These are phyloP conservation scores for Rhododendron ferrugineum DNA, from an alignment of 148 eudicot genomes.

Conservation along the genomic window DNA sequence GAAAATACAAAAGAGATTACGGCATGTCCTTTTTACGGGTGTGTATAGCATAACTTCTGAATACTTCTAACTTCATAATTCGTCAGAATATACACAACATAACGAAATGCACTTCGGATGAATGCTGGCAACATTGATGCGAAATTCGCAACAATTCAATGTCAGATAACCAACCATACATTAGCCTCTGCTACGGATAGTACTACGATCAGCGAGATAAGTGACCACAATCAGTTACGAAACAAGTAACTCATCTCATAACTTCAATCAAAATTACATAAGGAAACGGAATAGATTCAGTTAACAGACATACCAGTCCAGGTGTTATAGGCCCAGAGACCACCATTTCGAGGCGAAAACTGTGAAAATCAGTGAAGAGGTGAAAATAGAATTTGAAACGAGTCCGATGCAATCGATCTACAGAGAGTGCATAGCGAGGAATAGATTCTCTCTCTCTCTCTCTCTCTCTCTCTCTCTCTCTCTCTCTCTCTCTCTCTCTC, in stretches of 20 bases:
- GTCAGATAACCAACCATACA: neutral
- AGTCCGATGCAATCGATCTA: neutral
- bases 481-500: neutral
- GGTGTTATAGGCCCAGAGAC: slow-evolving; percentile 44
- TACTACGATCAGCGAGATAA: neutral
- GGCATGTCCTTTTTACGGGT: neutral
- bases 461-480: neutral
- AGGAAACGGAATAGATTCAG: neutral
- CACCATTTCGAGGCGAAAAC: slow-evolving; percentile 29
- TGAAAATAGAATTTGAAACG: neutral
- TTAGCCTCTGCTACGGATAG: neutral
- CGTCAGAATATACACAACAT: neutral
- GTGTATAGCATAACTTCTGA: neutral
- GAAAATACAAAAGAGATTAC: neutral
- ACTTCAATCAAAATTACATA: neutral
- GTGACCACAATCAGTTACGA: neutral
- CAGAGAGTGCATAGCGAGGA: neutral
- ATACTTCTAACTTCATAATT: neutral
- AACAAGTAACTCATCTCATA: neutral
- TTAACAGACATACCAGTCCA: slow-evolving; percentile 41
- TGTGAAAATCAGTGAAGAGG: neutral
- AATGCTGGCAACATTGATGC: neutral
- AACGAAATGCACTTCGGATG: neutral
- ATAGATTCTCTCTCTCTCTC: neutral
- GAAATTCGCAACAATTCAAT: neutral